Evolutionary conservation across 2,329 filamentous ascomycete species (phyloP).

Genomic region (Diplodia intermedia): DNA sequence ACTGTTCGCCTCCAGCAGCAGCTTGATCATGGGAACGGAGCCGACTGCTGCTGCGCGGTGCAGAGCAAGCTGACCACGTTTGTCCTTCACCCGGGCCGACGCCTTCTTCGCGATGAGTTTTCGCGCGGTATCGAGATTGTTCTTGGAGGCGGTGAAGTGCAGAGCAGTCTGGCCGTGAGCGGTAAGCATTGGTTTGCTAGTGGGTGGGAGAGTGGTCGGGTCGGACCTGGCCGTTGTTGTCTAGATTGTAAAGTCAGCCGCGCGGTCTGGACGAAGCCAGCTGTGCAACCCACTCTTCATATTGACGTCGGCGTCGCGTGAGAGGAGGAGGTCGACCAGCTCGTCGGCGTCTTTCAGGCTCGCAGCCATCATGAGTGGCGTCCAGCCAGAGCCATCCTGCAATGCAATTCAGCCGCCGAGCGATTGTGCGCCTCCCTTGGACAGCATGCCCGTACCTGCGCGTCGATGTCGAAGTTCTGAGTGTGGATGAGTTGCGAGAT

Average conservation of each 20-base stretch:
- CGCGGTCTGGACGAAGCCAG: background rate
- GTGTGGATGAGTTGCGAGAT: conserved; percentile 73
- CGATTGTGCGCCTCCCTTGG: background rate
- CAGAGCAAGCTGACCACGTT: conserved; percentile 84
- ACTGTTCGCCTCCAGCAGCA: conserved; percentile 78
- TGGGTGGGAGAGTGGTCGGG: conserved; percentile 46
- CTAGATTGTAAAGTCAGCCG: conserved; percentile 48
- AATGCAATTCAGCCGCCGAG: conserved; percentile 10
- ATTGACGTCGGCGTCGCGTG: conserved; percentile 74
- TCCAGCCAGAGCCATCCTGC: conserved; percentile 81
- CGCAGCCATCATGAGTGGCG: conserved; percentile 81
- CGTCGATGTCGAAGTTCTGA: conserved; percentile 82
- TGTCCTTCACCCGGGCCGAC: conserved; percentile 81
- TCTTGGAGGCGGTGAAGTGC: conserved; percentile 91
- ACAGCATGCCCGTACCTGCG: conserved; percentile 62
- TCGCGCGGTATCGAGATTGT: conserved; percentile 80
- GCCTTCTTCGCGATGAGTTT: conserved; percentile 79
- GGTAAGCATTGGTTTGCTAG: conserved; percentile 20
- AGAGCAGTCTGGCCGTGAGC: conserved; percentile 72
- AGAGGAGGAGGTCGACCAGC: conserved; percentile 71
- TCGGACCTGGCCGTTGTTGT: conserved; percentile 68
- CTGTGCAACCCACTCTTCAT: conserved; percentile 65
- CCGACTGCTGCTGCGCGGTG: conserved; percentile 92
- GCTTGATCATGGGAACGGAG: conserved; percentile 82
- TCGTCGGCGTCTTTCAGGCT: conserved; percentile 75